Evolutionary conservation across 2,329 filamentous ascomycete genomes (phyloP), one percentile per base, ranked within the genome.

Genomic region (Orbilia javanica): DNA sequence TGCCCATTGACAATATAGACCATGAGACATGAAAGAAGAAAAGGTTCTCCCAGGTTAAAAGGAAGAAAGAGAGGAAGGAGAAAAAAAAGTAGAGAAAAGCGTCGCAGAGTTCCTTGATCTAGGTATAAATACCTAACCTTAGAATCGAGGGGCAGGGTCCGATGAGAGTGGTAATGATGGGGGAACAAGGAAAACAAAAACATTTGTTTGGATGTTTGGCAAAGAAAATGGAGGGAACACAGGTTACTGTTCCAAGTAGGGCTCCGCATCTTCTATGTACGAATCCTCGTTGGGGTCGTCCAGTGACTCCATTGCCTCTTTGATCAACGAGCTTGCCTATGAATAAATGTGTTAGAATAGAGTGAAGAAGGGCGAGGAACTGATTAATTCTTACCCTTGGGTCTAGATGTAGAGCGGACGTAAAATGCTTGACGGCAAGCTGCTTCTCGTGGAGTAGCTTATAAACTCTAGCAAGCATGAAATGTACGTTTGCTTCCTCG

Each of bases 401-500:
- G 86, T 99, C 96, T 82, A 99, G 86, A 84, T 97, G 97, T 82
- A 98, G 86, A 18, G 96, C 96, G 84, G 94, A 95, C 5, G 96
- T 99, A 83, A 97, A 97, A 84, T 97, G 93, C 76, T 92, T 91
- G 76, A 99, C 92, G n/a, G 96, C 94, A 81, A 90, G 88, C 79
- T 90, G 90, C 83, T 90, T 92, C 82, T 93, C 89, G 81, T 90
- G 90, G 82, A 93, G 87, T 69, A 86, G 88, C 84, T 92, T 92
- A 85, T 94, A 93, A 79, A 94, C 88, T 83, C 93, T 93, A 20
- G 94, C 96, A 44, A 99, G 89, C 79, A 97, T 86, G 86, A 97
- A 99, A 85, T 97, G 96, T 42, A 99, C 94, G 82, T 94, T 97
- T 3, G 95, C 93, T 84, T 98, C 95, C 82, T 99, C 94, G 0